Conservation (phyloP, 306 rosid genomes). For the Trichosanthes cucumerina region DNA sequence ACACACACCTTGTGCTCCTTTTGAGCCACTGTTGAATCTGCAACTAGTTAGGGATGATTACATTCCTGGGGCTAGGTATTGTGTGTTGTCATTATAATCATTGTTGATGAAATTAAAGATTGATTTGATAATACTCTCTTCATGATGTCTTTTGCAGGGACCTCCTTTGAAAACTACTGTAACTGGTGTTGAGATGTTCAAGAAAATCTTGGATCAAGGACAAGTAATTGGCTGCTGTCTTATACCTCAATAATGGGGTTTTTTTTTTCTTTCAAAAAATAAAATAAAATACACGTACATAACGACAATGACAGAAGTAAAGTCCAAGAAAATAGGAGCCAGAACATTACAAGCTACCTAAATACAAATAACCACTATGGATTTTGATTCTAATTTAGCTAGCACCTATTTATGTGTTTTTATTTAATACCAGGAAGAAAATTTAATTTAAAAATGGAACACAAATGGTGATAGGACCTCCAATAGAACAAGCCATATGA, state of each 20-base stretch:
- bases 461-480: neutral
- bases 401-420: neutral
- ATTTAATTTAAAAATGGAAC: conserved; percentile 19
- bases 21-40: neutral
- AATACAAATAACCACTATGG: neutral
- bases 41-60: neutral
- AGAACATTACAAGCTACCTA: neutral
- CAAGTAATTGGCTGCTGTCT: conserved; percentile 47
- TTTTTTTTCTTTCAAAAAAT: neutral
- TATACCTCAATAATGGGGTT: neutral
- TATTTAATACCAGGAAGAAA: neutral
- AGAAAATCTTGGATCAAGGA: conserved; percentile 93
- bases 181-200: conserved; percentile 99
- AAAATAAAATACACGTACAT: neutral
- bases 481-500: neutral
- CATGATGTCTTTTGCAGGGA: conserved; percentile 33
- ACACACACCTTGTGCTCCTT: neutral
- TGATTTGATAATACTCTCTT: conserved; percentile 8
- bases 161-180: conserved; percentile 80
- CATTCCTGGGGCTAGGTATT: neutral
- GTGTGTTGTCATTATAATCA: neutral
- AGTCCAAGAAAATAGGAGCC: neutral
- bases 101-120: neutral
- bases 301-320: neutral
- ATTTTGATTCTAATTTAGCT: neutral